Conservation (phyloP, 192 early-diverging fungal species). For the Blastocladiella britannica region DNA sequence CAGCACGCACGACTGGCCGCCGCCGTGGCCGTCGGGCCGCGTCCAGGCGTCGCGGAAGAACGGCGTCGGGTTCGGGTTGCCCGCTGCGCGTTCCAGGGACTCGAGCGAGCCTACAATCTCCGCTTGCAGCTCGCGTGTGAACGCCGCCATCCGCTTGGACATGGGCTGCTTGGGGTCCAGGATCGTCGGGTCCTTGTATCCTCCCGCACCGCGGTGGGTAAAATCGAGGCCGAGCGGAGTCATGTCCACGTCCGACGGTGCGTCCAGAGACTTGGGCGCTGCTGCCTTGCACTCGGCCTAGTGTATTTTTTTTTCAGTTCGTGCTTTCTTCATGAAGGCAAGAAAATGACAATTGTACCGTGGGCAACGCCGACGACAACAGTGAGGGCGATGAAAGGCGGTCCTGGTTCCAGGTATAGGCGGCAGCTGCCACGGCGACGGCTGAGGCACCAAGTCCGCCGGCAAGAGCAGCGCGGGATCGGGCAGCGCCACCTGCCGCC, state of each 20-base stretch:
- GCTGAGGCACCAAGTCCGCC: too few relatives aligned
- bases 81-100: slow-evolving; percentile 21
- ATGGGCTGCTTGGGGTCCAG: slow-evolving; percentile 24
- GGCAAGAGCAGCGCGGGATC: too few relatives aligned
- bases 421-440: too few relatives aligned
- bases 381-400: too few relatives aligned
- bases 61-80: slow-evolving; percentile 3
- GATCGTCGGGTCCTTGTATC: slow-evolving; percentile 8
- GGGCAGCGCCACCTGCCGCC: too few relatives aligned
- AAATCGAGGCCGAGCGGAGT: neutral
- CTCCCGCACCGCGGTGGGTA: neutral
- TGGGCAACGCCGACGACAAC: too few relatives aligned
- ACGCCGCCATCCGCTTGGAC: slow-evolving; percentile 61
- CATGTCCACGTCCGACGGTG: neutral
- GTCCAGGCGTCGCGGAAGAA: slow-evolving; percentile 68
- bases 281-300: neutral
- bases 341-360: too few relatives aligned
- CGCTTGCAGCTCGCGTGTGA: slow-evolving; percentile 54
- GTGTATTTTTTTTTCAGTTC: too few relatives aligned
- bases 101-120: slow-evolving; percentile 51
- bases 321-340: too few relatives aligned
- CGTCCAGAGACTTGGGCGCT: neutral
- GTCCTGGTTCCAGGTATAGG: too few relatives aligned
- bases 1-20: slow-evolving; percentile 76
- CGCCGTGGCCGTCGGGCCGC: slow-evolving; percentile 64